Conservation (phyloP, 805 yeast genomes). For the Yamadazyma paraphyllophila region DNA sequence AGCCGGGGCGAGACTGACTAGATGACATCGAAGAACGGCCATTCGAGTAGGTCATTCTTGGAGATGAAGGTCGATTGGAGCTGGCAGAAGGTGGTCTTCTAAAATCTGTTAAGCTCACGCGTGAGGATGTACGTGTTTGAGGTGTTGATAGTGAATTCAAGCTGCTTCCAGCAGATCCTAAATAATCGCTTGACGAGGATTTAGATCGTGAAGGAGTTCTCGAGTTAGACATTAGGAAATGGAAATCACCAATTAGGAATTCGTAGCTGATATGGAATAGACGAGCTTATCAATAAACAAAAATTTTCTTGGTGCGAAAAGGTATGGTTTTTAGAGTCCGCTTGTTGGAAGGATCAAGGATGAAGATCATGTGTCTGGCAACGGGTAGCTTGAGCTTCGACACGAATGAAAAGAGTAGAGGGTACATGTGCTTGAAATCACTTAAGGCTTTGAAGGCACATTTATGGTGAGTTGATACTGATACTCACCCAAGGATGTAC, state of each 20-base stretch:
- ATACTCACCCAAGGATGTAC: too few relatives aligned
- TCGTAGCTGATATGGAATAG: neutral
- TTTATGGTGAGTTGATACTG: too few relatives aligned
- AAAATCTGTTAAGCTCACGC: slow-evolving; percentile 13
- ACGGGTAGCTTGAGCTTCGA: too few relatives aligned
- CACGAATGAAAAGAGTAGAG: too few relatives aligned
- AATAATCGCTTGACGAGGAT: slow-evolving; percentile 21
- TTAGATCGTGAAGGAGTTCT: slow-evolving; percentile 28
- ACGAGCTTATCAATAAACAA: slow-evolving; percentile 9
- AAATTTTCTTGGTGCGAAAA: slow-evolving; percentile 3
- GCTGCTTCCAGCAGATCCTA: slow-evolving; percentile 8
- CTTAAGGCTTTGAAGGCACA: too few relatives aligned
- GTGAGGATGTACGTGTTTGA: slow-evolving; percentile 16
- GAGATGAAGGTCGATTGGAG: slow-evolving; percentile 7
- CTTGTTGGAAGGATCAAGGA: too few relatives aligned
- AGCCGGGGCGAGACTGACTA: slow-evolving; percentile 4
- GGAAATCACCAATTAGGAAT: neutral
- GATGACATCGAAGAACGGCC: slow-evolving; percentile 2
- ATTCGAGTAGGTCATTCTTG: slow-evolving; percentile 1
- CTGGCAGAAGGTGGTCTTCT: slow-evolving; percentile 33
- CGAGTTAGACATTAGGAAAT: slow-evolving; percentile 9
- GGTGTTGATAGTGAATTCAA: slow-evolving; percentile 13
- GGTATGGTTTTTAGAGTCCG: neutral
- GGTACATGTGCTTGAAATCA: too few relatives aligned
- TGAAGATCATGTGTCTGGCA: too few relatives aligned